phyloP scores from a whole-genome alignment of 768 basidiomycete species.

The Mycena pura region DNA sequence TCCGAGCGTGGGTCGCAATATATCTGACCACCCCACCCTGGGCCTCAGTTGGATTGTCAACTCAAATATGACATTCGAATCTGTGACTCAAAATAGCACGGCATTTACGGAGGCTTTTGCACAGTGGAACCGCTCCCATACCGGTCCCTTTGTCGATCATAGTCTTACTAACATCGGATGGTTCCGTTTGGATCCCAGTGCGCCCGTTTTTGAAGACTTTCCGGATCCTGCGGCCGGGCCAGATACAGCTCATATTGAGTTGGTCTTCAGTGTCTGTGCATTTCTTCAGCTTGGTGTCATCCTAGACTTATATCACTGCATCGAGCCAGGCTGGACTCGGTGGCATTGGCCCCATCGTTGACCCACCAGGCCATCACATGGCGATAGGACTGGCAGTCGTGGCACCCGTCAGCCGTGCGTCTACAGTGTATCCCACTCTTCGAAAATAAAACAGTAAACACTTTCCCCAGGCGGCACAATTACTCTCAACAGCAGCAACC shows the following conservation, averaged over 20 bases:
- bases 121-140: constrained; percentile 33
- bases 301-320: neutral
- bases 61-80: constrained; percentile 21
- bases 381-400: neutral
- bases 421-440: too few relatives aligned
- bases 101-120: constrained; percentile 12
- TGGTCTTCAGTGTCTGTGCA: neutral
- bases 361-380: neutral
- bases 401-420: constrained; percentile 7
- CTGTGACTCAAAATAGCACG: constrained; percentile 19
- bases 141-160: constrained; percentile 31
- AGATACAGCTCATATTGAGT: constrained; percentile 32
- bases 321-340: neutral
- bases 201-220: constrained; percentile 3
- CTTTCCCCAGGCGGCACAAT: constrained; percentile 30
- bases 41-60: constrained; percentile 29
- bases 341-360: neutral
- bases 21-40: constrained; percentile 33
- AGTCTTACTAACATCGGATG: constrained; percentile 26
- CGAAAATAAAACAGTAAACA: neutral
- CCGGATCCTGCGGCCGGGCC: constrained; percentile 33
- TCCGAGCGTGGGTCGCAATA: constrained; percentile 19
- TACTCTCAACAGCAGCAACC: constrained; percentile 33
- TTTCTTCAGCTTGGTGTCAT: neutral
- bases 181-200: constrained; percentile 19